Base-by-base conservation (phyloP, 306 rosid genomes). In the Lathyrus sativus region DNA sequence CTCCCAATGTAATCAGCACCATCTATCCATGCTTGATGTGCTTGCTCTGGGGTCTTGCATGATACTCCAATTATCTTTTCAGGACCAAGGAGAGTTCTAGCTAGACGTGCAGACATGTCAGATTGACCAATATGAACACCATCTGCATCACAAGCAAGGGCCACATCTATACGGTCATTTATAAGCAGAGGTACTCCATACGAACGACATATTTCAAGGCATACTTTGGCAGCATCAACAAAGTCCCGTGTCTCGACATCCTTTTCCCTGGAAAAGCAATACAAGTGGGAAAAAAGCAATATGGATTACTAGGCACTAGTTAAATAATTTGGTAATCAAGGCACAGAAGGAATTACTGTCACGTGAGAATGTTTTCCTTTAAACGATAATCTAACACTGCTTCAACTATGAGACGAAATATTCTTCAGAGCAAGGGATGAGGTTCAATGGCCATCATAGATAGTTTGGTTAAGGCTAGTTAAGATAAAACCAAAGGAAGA, bases 71-170 rank as follows among this genome's bases (percentile, higher is more conserved):
- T 88, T 73, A 93, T 85, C 85, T 93, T 93, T 26, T 81, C 79
- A 19, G 97, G 96, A 33, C 90, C 98, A 9, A 90, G 86, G 53
- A 90, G 83, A 61, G 82, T 61, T 56, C 97, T 91, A 67, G 75
- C 90, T 7, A 72, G 68, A 18, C 11, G 58, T 49, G 73, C 84
- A n/a, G 91, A 86, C 89, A 93, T 86, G 90, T 93, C 98, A 19
- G 97, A 90, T 64, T 93, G 97, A 50, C 98, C 97, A 68, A 93
- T 76, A 73, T 93, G 98, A 65, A 93, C 90, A 57, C 98, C 98
- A 62, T 88, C 98, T 2, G 98, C 98, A 68, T 85, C 89, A 60
- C 95, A 85, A 51, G 97, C 98, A 64, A 93, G 89, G 41, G 95
- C 95, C 38, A 93, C 81, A 69, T 93, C 95, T 11, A 88, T 69